Evolutionary conservation across 176 grass and related monocot species (phyloP).

Genomic region (Alopecurus myosuroides): DNA sequence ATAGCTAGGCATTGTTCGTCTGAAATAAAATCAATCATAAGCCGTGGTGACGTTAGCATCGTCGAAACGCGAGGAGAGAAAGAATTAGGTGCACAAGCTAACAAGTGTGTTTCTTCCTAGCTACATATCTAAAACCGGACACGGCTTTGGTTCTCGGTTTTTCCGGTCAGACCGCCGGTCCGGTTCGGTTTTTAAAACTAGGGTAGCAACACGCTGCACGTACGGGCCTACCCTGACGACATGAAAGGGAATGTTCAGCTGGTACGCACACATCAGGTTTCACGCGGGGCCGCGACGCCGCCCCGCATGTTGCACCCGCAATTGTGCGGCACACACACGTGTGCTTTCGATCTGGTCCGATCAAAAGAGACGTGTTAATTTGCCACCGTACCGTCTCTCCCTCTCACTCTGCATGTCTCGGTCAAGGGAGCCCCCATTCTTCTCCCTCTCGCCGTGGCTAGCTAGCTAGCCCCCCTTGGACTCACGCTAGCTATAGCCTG

Average conservation of each 20-base stretch:
- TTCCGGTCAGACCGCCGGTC: too few relatives aligned
- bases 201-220: background rate
- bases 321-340: too few relatives aligned
- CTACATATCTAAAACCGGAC: too few relatives aligned
- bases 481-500: background rate
- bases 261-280: background rate
- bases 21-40: background rate
- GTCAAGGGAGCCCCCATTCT: too few relatives aligned
- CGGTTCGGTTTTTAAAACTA: too few relatives aligned
- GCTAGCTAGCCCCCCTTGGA: background rate
- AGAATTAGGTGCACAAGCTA: background rate
- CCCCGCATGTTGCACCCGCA: too few relatives aligned
- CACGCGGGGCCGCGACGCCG: too few relatives aligned
- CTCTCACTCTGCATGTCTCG: too few relatives aligned
- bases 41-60: background rate
- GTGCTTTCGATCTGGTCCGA: constrained; percentile 12
- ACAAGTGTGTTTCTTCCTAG: background rate
- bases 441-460: too few relatives aligned
- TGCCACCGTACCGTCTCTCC: background rate
- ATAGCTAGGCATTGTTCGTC: background rate
- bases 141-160: too few relatives aligned
- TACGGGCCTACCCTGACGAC: background rate
- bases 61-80: background rate
- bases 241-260: constrained; percentile 27
- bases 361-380: constrained; percentile 19